Conservation (phyloP, 306 rosid genomes). For the Albizia julibrissin region DNA sequence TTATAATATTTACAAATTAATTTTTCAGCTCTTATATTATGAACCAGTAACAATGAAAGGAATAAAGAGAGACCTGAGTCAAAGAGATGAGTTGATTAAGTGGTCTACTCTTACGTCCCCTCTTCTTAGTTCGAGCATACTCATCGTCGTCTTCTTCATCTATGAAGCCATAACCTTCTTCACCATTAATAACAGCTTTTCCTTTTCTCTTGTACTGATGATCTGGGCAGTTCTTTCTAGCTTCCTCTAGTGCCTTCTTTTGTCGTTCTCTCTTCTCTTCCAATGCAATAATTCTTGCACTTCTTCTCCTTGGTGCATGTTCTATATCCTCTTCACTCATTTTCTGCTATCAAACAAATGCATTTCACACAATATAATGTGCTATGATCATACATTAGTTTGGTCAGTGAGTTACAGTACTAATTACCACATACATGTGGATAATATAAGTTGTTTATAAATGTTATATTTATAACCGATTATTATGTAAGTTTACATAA, state of each 20-base stretch:
- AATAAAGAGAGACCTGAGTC: slow-evolving; percentile 19
- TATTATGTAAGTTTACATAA: not conserved
- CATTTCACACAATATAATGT: not conserved
- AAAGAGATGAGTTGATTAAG: slow-evolving; percentile 20
- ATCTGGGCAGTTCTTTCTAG: not conserved
- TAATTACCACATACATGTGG: too few species aligned
- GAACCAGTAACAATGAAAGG: too few species aligned
- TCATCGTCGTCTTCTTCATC: not conserved
- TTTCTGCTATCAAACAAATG: slow-evolving; percentile 12
- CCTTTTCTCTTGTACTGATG: slow-evolving; percentile 18
- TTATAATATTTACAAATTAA: too few species aligned
- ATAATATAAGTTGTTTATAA: too few species aligned
- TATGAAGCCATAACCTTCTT: not conserved
- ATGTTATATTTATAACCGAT: not conserved
- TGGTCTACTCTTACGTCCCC: not conserved
- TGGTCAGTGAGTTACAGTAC: not conserved
- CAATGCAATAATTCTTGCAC: slow-evolving; percentile 37
- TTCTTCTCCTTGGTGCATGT: slow-evolving; percentile 28
- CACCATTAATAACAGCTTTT: not conserved
- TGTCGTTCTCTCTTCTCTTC: slow-evolving; percentile 29
- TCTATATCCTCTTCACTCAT: slow-evolving; percentile 8
- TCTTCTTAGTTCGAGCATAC: not conserved
- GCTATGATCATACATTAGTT: too few species aligned
- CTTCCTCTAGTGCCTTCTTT: not conserved
- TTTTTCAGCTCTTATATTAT: too few species aligned